Conservation (phyloP, 2,329 filamentous ascomycete genomes). For the Colletotrichum phormii region DNA sequence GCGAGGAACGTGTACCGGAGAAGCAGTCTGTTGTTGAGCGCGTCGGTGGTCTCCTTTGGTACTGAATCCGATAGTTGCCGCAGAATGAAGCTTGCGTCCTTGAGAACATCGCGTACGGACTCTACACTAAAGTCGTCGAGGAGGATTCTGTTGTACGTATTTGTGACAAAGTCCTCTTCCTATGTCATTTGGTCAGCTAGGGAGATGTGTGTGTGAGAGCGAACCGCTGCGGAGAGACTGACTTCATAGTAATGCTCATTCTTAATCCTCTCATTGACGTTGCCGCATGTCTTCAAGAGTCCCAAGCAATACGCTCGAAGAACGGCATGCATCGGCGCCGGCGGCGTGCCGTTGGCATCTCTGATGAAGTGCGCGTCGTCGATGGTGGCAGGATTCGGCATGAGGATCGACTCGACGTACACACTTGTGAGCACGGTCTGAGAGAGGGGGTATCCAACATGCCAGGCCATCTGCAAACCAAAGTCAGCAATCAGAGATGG, state of each 20-base stretch:
- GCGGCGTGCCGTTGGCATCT: conserved; percentile 40
- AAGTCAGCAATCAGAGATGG: conserved; percentile 13
- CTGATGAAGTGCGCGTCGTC: conserved; percentile 73
- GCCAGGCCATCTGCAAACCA: conserved; percentile 84
- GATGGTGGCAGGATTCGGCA: conserved; percentile 73
- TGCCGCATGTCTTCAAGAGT: conserved; percentile 84
- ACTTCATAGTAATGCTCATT: conserved; percentile 94
- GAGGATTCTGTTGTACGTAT: conserved; percentile 85
- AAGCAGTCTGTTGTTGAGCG: conserved; percentile 73
- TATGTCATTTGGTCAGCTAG: conserved; percentile 49
- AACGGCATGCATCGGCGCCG: conserved; percentile 67
- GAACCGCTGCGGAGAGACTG: conserved; percentile 44
- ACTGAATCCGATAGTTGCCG: conserved; percentile 53
- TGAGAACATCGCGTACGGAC: conserved; percentile 66
- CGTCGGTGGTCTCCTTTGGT: conserved; percentile 57
- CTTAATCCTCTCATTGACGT: conserved; percentile 81
- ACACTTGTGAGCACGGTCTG: conserved; percentile 95
- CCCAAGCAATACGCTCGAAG: conserved; percentile 89
- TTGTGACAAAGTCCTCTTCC: conserved; percentile 97
- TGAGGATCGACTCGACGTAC: conserved; percentile 86
- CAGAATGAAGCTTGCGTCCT: conserved; percentile 66
- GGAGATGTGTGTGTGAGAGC: background rate
- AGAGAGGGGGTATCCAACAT: conserved; percentile 93
- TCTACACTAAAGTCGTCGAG: conserved; percentile 71
- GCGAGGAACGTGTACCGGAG: conserved; percentile 74